phyloP scores from a whole-genome alignment of 169 alveolate genomes.

The Plasmodium fragile region DNA sequence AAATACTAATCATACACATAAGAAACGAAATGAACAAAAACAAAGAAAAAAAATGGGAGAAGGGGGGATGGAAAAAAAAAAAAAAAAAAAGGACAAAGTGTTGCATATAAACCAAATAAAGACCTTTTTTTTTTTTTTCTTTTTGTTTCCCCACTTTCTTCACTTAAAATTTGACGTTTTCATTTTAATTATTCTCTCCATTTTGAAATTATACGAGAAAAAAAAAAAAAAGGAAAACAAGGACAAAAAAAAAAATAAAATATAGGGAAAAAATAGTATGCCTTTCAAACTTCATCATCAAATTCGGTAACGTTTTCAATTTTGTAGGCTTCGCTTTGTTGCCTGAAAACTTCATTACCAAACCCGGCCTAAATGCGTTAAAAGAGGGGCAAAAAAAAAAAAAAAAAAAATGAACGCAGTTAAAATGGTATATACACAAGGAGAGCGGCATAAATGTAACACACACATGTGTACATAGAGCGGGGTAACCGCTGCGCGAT shows the following conservation, averaged over 20 bases:
- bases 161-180: background rate
- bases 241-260: slow-evolving; percentile 11
- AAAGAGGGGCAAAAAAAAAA: background rate
- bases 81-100: background rate
- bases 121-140: background rate
- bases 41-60: background rate
- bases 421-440: background rate
- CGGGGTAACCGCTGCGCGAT: background rate
- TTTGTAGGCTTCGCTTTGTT: slow-evolving; percentile 83
- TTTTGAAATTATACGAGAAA: slow-evolving; percentile 15
- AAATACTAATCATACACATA: background rate
- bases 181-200: background rate
- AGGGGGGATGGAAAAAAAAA: background rate
- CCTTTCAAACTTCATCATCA: slow-evolving; percentile 87
- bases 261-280: background rate
- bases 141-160: background rate
- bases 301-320: slow-evolving; percentile 84
- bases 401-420: background rate
- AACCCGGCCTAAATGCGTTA: slow-evolving; percentile 82
- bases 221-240: slow-evolving; percentile 40
- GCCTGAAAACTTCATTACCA: slow-evolving; percentile 88
- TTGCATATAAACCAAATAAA: background rate
- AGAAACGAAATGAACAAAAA: slow-evolving; percentile 1
- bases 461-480: background rate
- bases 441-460: background rate